Evolutionary conservation across 495 filamentous ascomycete species (phyloP).

Genomic region (Annulohypoxylon moriforme): DNA sequence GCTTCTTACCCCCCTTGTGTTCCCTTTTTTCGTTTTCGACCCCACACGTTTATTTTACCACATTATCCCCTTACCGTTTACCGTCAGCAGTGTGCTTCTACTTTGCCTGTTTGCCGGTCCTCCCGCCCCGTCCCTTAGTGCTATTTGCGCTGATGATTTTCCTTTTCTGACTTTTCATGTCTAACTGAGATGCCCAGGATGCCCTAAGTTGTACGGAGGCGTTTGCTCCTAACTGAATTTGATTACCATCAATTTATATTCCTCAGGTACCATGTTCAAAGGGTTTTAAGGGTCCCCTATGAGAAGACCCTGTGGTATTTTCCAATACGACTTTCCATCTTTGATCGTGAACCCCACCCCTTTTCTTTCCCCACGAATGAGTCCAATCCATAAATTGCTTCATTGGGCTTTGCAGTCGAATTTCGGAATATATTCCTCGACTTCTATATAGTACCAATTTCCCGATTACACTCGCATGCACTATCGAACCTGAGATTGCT

Average conservation of each 20-base stretch:
- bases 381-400: conserved; percentile 16
- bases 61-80: conserved; percentile 18
- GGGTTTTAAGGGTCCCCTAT: conserved; percentile 13
- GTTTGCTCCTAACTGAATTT: conserved; percentile 36
- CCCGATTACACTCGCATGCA: not conserved
- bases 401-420: conserved; percentile 10
- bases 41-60: conserved; percentile 21
- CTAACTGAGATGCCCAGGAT: conserved; percentile 12
- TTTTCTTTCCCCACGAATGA: conserved; percentile 27
- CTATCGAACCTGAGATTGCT: conserved; percentile 10
- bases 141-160: conserved; percentile 29
- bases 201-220: conserved; percentile 20
- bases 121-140: conserved; percentile 24
- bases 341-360: conserved; percentile 16
- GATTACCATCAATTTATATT: conserved; percentile 37
- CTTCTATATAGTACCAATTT: conserved; percentile 10
- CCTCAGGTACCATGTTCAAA: conserved; percentile 35
- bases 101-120: conserved; percentile 35
- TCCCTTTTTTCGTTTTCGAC: no score
- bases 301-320: conserved; percentile 30
- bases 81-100: conserved; percentile 20
- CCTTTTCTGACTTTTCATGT: conserved; percentile 24
- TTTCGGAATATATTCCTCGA: conserved; percentile 17
- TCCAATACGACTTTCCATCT: conserved; percentile 38
- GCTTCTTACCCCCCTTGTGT: conserved; percentile 38